A percentile compares a stretch with the other conserved stretches of the same genome.
Conservation (phyloP, 768 basidiomycete species). For the Leucosporidium scottii region DNA sequence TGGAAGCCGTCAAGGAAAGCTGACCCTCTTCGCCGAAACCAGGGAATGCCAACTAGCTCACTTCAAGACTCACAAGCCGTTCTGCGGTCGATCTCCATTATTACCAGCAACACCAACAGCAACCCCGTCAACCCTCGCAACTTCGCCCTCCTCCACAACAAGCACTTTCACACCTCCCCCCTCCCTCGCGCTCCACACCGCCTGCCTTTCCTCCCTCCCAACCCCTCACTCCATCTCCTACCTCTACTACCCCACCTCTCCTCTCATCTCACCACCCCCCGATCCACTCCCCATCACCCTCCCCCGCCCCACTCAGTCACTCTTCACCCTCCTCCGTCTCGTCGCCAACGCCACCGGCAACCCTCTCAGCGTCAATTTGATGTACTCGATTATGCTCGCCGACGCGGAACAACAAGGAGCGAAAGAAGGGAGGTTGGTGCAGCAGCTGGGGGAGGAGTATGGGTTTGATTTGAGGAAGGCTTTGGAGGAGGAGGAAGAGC, state of each 20-base stretch:
- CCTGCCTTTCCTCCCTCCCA: too few relatives aligned
- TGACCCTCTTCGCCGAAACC: too few relatives aligned
- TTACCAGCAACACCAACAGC: too few relatives aligned
- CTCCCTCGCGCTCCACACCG: too few relatives aligned
- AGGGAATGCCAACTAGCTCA: too few relatives aligned
- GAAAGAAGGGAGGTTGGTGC: slow-evolving; percentile 3
- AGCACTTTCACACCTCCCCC: too few relatives aligned
- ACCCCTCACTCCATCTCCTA: neutral
- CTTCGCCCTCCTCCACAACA: too few relatives aligned
- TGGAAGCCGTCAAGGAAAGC: too few relatives aligned
- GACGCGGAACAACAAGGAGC: slow-evolving; percentile 15
- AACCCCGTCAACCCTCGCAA: too few relatives aligned
- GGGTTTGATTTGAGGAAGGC: slow-evolving; percentile 5
- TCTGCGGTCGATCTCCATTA: too few relatives aligned
- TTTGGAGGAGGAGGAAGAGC: slow-evolving; percentile 19
- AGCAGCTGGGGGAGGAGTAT: slow-evolving; percentile 24
- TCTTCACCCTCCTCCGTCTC: slow-evolving; percentile 14
- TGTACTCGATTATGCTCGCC: slow-evolving; percentile 21
- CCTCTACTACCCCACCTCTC: neutral
- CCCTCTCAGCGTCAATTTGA: slow-evolving; percentile 16
- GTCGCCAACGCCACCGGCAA: neutral
- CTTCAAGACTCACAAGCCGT: too few relatives aligned
- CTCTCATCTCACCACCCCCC: neutral
- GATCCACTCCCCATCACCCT: slow-evolving; percentile 19
- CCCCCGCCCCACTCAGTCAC: slow-evolving; percentile 1